A percentile compares a stretch with the other conserved stretches of the same genome.
Evolutionary conservation across 352 stramenopile species (phyloP).

Genomic region (Phytophthora megakarya): DNA sequence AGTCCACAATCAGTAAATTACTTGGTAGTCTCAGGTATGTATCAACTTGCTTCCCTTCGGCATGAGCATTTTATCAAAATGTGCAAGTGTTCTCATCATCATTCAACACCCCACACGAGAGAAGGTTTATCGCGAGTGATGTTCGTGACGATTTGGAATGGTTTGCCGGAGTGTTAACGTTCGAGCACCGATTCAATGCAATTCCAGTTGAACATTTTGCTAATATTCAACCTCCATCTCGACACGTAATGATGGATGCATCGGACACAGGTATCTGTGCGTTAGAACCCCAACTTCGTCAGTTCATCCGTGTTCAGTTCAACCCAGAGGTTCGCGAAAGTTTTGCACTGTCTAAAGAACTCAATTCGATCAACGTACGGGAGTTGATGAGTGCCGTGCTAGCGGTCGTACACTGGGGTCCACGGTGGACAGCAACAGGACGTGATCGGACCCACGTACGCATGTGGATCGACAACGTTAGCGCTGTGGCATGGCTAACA

Average conservation of each 20-base stretch:
- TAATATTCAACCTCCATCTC: background rate
- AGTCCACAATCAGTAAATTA: background rate
- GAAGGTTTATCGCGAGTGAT: background rate
- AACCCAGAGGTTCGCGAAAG: background rate
- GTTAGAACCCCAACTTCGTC: constrained; percentile 12
- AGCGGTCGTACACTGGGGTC: constrained; percentile 5
- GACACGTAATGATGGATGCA: constrained; percentile 9
- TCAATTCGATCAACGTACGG: constrained; percentile 19
- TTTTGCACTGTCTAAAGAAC: background rate
- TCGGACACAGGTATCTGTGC: constrained; percentile 11
- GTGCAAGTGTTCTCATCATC: constrained; percentile 1
- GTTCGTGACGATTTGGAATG: background rate
- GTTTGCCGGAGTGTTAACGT: background rate
- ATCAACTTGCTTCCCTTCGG: constrained; percentile 8
- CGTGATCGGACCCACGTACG: background rate
- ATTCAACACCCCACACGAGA: background rate
- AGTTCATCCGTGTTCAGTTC: constrained; percentile 20
- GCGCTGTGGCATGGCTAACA: background rate
- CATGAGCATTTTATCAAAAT: constrained; percentile 17
- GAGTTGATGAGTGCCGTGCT: constrained; percentile 10
- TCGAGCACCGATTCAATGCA: background rate
- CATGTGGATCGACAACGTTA: constrained; percentile 17
- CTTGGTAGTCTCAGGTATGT: constrained; percentile 20
- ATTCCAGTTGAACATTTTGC: constrained; percentile 18
- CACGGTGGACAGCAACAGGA: background rate